phyloP scores from a whole-genome alignment of 1,284 basidiomycete genomes.

The Taiwanofungus camphoratus region DNA sequence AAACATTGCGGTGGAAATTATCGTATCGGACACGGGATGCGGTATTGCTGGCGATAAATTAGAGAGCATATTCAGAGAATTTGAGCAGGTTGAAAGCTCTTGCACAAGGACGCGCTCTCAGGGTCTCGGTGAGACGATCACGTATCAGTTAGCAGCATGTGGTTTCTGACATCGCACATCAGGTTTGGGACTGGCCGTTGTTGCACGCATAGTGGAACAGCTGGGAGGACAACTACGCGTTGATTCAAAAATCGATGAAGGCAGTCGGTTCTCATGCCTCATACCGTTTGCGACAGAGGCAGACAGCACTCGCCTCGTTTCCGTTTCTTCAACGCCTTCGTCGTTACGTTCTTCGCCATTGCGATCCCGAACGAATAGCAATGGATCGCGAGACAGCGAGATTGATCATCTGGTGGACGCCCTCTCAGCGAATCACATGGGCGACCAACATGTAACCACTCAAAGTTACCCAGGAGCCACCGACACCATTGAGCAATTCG shows the following conservation, averaged over 20 bases:
- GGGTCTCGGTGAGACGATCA: conserved; percentile 45
- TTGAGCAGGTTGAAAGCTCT: conserved; percentile 75
- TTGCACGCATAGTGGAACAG: conserved; percentile 80
- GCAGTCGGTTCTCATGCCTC: conserved; percentile 72
- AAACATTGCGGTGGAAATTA: conserved; percentile 64
- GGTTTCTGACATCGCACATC: neutral
- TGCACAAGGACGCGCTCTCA: conserved; percentile 33
- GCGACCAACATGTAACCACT: conserved; percentile 6
- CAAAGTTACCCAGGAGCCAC: neutral
- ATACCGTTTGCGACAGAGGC: conserved; percentile 49
- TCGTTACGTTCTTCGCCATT: conserved; percentile 9
- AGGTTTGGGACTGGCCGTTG: conserved; percentile 78
- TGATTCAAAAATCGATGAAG: conserved; percentile 63
- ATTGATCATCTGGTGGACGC: conserved; percentile 69
- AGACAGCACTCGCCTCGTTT: conserved; percentile 8
- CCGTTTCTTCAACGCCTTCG: conserved; percentile 3
- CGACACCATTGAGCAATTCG: conserved; percentile 3
- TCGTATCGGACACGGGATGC: conserved; percentile 74
- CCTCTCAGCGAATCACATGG: conserved; percentile 40
- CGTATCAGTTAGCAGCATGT: too few species aligned
- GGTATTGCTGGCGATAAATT: conserved; percentile 73
- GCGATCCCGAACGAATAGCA: conserved; percentile 16
- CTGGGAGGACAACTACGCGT: conserved; percentile 77
- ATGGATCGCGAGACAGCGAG: conserved; percentile 30
- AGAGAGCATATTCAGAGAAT: conserved; percentile 81